These are phyloP conservation scores for Isabelozyma gotoi DNA, from an alignment of 805 yeast genomes.

Conservation along the genomic window DNA sequence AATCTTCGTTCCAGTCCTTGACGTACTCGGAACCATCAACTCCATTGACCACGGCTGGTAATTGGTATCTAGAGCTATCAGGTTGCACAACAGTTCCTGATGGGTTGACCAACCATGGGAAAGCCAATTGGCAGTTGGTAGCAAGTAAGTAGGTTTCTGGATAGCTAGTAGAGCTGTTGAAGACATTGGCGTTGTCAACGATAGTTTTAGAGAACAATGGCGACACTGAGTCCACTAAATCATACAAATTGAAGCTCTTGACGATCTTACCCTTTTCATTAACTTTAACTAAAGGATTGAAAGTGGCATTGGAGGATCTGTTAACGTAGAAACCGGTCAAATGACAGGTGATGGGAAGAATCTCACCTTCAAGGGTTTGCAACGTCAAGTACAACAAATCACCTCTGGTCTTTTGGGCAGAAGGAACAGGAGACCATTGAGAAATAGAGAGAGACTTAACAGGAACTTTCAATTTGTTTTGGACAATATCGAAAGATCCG, in stretches of 20 bases:
- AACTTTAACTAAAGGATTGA: constrained; percentile 61
- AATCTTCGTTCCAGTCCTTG: constrained; percentile 90
- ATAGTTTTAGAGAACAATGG: constrained; percentile 58
- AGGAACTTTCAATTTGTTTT: constrained; percentile 42
- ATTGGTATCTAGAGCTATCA: constrained; percentile 63
- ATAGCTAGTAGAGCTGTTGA: constrained; percentile 38
- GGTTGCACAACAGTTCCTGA: constrained; percentile 29
- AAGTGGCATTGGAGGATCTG: constrained; percentile 61
- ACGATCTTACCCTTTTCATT: constrained; percentile 32
- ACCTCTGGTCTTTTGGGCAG: constrained; percentile 61
- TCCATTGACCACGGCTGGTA: constrained; percentile 52
- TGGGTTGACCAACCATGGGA: constrained; percentile 74
- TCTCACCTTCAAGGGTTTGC: constrained; percentile 80
- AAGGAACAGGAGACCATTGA: constrained; percentile 84
- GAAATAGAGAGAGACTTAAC: constrained; percentile 60
- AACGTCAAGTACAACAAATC: constrained; percentile 75
- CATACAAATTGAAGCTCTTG: constrained; percentile 53
- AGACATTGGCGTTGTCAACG: constrained; percentile 46
- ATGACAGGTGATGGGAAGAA: constrained; percentile 74
- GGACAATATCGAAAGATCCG: constrained; percentile 30
- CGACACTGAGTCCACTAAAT: constrained; percentile 64
- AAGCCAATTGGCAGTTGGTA: constrained; percentile 55
- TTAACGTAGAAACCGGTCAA: constrained; percentile 79
- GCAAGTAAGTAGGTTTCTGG: constrained; percentile 64
- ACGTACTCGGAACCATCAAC: constrained; percentile 56